Evolutionary conservation across 2,329 filamentous ascomycete species (phyloP).

Genomic region (Cercospora janseana): DNA sequence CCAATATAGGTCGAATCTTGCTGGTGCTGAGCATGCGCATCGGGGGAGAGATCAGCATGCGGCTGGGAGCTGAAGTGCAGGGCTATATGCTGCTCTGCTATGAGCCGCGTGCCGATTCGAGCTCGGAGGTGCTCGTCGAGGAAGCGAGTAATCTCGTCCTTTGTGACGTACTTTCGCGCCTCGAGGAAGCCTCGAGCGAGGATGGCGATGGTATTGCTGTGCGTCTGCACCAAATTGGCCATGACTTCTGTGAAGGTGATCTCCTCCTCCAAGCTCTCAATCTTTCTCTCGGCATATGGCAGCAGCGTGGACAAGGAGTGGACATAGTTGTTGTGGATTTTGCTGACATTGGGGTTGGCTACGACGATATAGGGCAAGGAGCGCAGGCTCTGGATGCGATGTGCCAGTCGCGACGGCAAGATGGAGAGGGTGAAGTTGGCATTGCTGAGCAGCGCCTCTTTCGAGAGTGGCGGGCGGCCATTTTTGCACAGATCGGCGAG

Average conservation of each 20-base stretch:
- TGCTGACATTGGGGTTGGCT: slow-evolving; percentile 90
- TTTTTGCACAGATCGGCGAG: slow-evolving; percentile 86
- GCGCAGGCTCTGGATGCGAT: slow-evolving; percentile 87
- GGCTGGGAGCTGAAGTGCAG: slow-evolving; percentile 75
- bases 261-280: slow-evolving; percentile 80
- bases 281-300: slow-evolving; percentile 72
- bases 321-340: slow-evolving; percentile 94
- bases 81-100: slow-evolving; percentile 95
- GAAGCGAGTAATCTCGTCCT: slow-evolving; percentile 81
- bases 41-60: slow-evolving; percentile 57
- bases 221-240: slow-evolving; percentile 90
- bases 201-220: slow-evolving; percentile 90
- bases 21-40: slow-evolving; percentile 24
- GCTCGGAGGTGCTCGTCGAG: slow-evolving; percentile 91
- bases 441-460: slow-evolving; percentile 76
- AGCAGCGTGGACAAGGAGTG: slow-evolving; percentile 88
- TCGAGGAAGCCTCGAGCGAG: slow-evolving; percentile 91
- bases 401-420: slow-evolving; percentile 85
- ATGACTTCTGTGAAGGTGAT: slow-evolving; percentile 88
- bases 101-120: slow-evolving; percentile 86
- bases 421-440: slow-evolving; percentile 95
- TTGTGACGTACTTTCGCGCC: slow-evolving; percentile 82
- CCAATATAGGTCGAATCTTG: slow-evolving; percentile 70
- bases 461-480: slow-evolving; percentile 80
- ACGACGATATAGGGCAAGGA: slow-evolving; percentile 97